phyloP scores from a whole-genome alignment of 148 eudicot species.

The Bassia scoparia region DNA sequence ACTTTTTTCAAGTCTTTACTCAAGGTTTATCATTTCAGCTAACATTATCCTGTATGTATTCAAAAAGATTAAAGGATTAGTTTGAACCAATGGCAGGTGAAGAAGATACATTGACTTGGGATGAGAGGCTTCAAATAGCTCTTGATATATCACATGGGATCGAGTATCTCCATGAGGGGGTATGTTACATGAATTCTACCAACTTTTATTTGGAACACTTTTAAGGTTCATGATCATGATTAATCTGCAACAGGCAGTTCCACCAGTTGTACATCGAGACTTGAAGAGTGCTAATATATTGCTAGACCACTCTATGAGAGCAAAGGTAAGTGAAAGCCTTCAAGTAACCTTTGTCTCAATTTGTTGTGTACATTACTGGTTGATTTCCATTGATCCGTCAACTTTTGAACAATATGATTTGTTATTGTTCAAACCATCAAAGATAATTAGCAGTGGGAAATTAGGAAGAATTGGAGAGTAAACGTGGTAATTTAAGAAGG shows the following conservation, averaged over 20 bases:
- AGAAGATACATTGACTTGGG: slow-evolving; percentile 69
- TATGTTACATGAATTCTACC: slow-evolving; percentile 31
- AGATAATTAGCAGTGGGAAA: no score
- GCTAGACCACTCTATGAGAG: slow-evolving; percentile 76
- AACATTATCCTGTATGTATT: background rate
- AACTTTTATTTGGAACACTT: background rate
- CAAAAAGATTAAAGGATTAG: background rate
- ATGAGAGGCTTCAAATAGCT: slow-evolving; percentile 84
- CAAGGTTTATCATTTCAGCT: background rate
- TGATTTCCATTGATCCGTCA: background rate
- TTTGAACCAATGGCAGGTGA: slow-evolving; percentile 37
- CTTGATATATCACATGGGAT: slow-evolving; percentile 95
- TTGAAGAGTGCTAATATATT: slow-evolving; percentile 95
- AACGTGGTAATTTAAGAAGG: no score
- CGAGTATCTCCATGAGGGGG: slow-evolving; percentile 99
- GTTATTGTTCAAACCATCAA: background rate
- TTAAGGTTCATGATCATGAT: slow-evolving; percentile 15
- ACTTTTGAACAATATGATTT: background rate
- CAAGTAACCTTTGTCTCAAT: background rate
- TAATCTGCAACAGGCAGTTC: slow-evolving; percentile 77
- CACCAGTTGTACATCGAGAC: slow-evolving; percentile 91
- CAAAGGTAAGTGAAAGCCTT: slow-evolving; percentile 52
- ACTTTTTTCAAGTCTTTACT: background rate
- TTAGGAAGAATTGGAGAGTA: no score
- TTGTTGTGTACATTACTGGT: background rate